Evolutionary conservation across 2,329 filamentous ascomycete genomes (phyloP), one percentile per base, ranked within the genome.

Genomic region (Exophiala alcalophila): DNA sequence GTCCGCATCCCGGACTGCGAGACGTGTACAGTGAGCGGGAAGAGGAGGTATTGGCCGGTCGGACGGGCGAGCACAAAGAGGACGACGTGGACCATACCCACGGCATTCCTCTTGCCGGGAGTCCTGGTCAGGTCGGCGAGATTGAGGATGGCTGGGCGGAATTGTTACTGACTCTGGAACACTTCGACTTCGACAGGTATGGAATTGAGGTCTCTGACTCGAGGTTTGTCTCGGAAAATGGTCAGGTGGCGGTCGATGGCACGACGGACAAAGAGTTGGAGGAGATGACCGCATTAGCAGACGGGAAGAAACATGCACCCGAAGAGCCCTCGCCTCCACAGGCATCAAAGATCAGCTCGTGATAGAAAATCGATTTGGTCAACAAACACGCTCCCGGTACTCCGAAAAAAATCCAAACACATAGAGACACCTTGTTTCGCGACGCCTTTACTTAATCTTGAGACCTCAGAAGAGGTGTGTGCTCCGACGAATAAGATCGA

Each of bases 21-120:
- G 71, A 78, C 38, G 86, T 91, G 62, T 94, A 86, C 57, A 69
- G 72, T 27, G 89, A 85, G 1, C 76, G 83, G 29, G 88, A 95
- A 68, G 76, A 75, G 8, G 79, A 89, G 61, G 87, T 98, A 2
- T 69, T 98, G 15, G 91, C 92, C 0, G 92, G 90, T 0, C 68
- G 80, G 55, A 89, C 84, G 16, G 86, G 85, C 1, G 80, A 84
- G 66, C 83, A 80, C 50, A 77, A 76, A 51, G 76, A 77, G 41
- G 65, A 66, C 30, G 73, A 74, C 39, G 65, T 58, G 43, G 57
- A 56, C 16, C 53, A 52, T 43, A 57, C 62, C 28, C 56, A 70
- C 59, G 58, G 56, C 59, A 4, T 59, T 55, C 40, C 56, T 58
- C 4, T 64, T 64, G 46, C 63, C 60, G 49, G 67, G 65, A 45